Evolutionary conservation across 1,284 basidiomycete genomes (phyloP).

Genomic region (Flammula alnicola): DNA sequence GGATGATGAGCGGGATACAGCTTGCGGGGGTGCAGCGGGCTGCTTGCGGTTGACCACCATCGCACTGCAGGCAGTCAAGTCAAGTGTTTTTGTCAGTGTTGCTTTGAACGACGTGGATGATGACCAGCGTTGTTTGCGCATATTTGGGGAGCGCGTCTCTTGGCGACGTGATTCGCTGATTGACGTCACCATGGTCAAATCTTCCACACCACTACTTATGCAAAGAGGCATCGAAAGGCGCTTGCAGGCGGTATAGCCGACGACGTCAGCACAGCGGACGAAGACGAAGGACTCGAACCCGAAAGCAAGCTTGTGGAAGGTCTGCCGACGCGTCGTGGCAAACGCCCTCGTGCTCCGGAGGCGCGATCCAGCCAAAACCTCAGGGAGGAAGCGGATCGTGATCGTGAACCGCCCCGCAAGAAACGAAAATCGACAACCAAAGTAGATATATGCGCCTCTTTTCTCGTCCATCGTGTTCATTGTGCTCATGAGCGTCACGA

Average conservation of each 20-base stretch:
- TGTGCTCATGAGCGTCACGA: neutral
- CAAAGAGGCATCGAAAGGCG: no score
- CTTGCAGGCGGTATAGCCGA: no score
- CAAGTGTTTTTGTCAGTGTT: no score
- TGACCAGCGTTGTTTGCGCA: constrained; percentile 15
- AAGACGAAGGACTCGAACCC: no score
- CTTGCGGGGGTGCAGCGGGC: constrained; percentile 49
- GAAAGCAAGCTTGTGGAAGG: no score
- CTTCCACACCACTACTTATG: neutral
- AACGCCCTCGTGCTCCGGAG: no score
- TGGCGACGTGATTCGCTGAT: constrained; percentile 19
- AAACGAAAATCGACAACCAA: constrained; percentile 10
- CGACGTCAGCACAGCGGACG: no score
- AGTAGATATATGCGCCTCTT: constrained; percentile 19
- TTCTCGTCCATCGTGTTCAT: neutral
- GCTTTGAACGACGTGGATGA: constrained; percentile 23
- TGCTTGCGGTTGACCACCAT: constrained; percentile 75
- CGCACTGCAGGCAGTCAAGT: constrained; percentile 20
- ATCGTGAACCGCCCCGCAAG: neutral
- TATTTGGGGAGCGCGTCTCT: constrained; percentile 22
- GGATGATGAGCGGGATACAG: constrained; percentile 57
- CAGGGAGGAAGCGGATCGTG: neutral
- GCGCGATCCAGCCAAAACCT: no score
- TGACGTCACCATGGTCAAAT: constrained; percentile 15
- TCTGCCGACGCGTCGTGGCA: no score